phyloP scores from a whole-genome alignment of 2,329 filamentous ascomycete genomes.

The Penicillium brasilianum region DNA sequence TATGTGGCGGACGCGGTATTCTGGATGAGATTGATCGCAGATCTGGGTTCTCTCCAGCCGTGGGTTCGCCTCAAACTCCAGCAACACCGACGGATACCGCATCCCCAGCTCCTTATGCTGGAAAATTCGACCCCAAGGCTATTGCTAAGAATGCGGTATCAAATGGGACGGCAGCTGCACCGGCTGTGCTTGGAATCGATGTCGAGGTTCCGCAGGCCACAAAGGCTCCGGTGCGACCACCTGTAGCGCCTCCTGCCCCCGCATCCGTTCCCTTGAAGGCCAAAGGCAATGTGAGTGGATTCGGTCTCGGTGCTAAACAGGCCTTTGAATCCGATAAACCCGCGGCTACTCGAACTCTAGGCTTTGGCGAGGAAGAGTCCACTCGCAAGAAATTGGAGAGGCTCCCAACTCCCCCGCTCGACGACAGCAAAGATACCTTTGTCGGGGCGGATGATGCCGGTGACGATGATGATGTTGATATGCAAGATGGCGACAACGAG shows the following conservation, averaged over 20 bases:
- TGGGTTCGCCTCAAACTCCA: conserved; percentile 58
- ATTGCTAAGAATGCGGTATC: conserved; percentile 76
- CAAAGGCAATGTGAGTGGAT: conserved; percentile 77
- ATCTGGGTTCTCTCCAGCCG: conserved; percentile 60
- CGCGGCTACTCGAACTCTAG: conserved; percentile 73
- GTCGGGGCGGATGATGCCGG: conserved; percentile 66
- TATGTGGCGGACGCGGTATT: conserved; percentile 69
- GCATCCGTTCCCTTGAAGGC: conserved; percentile 63
- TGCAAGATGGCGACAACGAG: conserved; percentile 78
- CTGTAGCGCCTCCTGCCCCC: conserved; percentile 47
- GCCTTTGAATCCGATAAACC: conserved; percentile 69
- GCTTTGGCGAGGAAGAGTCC: conserved; percentile 87
- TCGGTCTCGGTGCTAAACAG: conserved; percentile 76
- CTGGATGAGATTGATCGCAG: conserved; percentile 76
- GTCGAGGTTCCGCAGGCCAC: conserved; percentile 55
- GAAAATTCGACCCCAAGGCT: conserved; percentile 86
- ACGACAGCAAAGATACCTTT: conserved; percentile 63
- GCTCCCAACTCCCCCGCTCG: conserved; percentile 76
- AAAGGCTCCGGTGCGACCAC: conserved; percentile 50
- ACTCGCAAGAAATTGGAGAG: conserved; percentile 88
- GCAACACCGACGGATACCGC: conserved; percentile 54
- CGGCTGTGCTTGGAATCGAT: conserved; percentile 62
- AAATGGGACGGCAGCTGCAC: conserved; percentile 58
- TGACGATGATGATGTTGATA: conserved; percentile 74
- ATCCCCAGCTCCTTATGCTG: conserved; percentile 66